Evolutionary conservation across 1,284 basidiomycete genomes (phyloP).

Genomic region (Chiua sp.): DNA sequence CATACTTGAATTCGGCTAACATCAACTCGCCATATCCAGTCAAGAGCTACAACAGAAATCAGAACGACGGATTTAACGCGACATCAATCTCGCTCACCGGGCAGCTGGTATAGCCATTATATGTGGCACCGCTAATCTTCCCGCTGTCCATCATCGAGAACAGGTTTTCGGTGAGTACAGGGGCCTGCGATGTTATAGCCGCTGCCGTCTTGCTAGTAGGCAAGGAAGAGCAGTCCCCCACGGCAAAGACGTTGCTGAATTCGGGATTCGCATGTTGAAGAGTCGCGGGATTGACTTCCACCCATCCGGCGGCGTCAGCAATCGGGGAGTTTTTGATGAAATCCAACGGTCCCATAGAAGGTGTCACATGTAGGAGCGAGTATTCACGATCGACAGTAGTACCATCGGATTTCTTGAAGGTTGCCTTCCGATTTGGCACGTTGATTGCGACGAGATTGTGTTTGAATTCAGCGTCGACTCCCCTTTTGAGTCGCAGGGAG

Average conservation of each 20-base stretch:
- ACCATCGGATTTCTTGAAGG: conserved; percentile 81
- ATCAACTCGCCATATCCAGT: conserved; percentile 89
- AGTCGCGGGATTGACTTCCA: conserved; percentile 82
- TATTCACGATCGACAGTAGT: conserved; percentile 75
- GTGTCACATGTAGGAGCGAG: conserved; percentile 87
- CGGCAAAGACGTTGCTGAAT: conserved; percentile 84
- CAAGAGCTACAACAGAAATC: conserved; percentile 57
- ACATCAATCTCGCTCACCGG: conserved; percentile 59
- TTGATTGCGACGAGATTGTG: conserved; percentile 87
- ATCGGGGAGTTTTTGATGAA: conserved; percentile 83
- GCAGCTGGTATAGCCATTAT: conserved; percentile 88
- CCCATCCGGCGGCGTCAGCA: conserved; percentile 86
- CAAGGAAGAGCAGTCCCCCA: conserved; percentile 91
- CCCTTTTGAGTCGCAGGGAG: conserved; percentile 77
- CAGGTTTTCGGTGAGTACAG: conserved; percentile 93
- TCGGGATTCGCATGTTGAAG: conserved; percentile 84
- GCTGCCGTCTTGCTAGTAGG: conserved; percentile 98
- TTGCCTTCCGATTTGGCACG: conserved; percentile 72
- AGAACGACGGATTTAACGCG: conserved; percentile 4
- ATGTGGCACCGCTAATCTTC: conserved; percentile 66
- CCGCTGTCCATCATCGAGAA: conserved; percentile 77
- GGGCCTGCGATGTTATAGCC: conserved; percentile 90
- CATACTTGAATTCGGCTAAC: conserved; percentile 93
- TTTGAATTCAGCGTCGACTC: conserved; percentile 80
- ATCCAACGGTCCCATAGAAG: conserved; percentile 90